These are phyloP conservation scores for Dendrostoma leiphaemia DNA, from an alignment of 2,329 filamentous ascomycete species.

Conservation along the genomic window DNA sequence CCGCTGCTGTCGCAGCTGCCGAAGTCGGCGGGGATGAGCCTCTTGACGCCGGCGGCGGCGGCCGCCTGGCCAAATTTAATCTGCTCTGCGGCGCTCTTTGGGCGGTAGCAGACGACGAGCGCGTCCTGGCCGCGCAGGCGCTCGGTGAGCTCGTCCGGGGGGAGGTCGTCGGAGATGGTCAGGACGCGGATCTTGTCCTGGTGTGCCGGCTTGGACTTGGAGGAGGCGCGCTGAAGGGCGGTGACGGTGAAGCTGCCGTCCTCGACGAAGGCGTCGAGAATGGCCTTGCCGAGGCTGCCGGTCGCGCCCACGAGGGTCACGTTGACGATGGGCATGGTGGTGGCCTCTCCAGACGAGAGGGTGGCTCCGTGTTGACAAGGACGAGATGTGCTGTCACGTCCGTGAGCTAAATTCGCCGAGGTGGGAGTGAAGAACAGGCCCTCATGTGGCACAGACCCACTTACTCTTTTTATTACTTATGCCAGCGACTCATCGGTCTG, in stretches of 20 bases:
- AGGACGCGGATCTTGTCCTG: constrained; percentile 21
- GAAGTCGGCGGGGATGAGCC: constrained; percentile 40
- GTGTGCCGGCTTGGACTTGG: constrained; percentile 25
- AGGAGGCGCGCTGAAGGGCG: constrained; percentile 32
- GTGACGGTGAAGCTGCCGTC: constrained; percentile 31
- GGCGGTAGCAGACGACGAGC: constrained; percentile 34
- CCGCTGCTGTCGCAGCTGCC: constrained; percentile 38
- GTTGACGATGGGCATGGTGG: constrained; percentile 31
- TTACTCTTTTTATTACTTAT: no score
- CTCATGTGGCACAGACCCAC: no score
- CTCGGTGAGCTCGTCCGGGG: constrained; percentile 27
- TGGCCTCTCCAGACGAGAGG: constrained; percentile 34
- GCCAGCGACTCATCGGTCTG: no score
- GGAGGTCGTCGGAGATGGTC: constrained; percentile 31
- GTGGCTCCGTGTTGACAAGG: rapidly evolving
- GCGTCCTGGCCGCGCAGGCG: constrained; percentile 35
- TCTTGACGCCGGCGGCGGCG: constrained; percentile 32
- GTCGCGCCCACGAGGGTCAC: constrained; percentile 37
- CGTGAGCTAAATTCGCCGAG: no score
- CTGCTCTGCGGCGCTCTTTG: constrained; percentile 29
- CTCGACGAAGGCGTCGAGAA: constrained; percentile 31
- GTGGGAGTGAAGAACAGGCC: no score
- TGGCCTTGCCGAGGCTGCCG: constrained; percentile 33
- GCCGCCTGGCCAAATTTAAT: constrained; percentile 36
- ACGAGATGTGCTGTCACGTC: no score